These are phyloP conservation scores for Exophiala spinifera DNA, from an alignment of 2,329 filamentous ascomycete species.

Conservation along the genomic window DNA sequence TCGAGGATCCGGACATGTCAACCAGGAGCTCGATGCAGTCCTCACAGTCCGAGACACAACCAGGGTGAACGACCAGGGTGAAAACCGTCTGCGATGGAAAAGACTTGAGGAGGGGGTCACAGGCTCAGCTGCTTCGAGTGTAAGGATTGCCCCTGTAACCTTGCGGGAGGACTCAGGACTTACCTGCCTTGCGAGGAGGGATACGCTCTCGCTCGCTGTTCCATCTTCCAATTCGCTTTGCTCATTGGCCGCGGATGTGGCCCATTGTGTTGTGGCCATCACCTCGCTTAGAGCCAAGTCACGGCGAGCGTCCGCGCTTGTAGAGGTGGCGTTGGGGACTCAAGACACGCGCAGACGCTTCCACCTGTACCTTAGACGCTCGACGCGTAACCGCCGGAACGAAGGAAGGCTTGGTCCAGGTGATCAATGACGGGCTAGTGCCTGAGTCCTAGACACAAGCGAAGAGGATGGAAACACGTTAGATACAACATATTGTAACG, in stretches of 20 bases:
- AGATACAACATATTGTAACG: too few species aligned
- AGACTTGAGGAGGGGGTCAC: too few species aligned
- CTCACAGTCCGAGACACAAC: too few species aligned
- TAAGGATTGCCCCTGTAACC: too few species aligned
- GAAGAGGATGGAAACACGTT: too few species aligned
- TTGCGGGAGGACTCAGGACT: too few species aligned
- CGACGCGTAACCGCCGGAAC: background rate
- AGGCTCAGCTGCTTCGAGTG: too few species aligned
- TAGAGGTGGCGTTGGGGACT: constrained; percentile 2
- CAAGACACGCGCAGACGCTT: constrained; percentile 4
- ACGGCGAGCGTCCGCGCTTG: constrained; percentile 1
- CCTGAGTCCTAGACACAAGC: background rate
- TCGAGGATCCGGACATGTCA: too few species aligned
- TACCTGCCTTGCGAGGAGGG: too few species aligned
- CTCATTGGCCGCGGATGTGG: constrained; percentile 11
- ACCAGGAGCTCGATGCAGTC: too few species aligned
- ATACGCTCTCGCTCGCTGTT: background rate
- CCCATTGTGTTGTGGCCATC: constrained; percentile 15
- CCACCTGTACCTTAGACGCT: background rate
- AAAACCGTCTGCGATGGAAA: too few species aligned
- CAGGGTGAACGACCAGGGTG: too few species aligned
- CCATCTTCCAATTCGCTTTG: constrained; percentile 3
- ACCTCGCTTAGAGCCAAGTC: constrained; percentile 7
- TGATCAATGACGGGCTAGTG: background rate
- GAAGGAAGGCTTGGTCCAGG: background rate